These are phyloP conservation scores for Clarireedia monteithiana DNA, from an alignment of 2,329 filamentous ascomycete species.

Conservation along the genomic window DNA sequence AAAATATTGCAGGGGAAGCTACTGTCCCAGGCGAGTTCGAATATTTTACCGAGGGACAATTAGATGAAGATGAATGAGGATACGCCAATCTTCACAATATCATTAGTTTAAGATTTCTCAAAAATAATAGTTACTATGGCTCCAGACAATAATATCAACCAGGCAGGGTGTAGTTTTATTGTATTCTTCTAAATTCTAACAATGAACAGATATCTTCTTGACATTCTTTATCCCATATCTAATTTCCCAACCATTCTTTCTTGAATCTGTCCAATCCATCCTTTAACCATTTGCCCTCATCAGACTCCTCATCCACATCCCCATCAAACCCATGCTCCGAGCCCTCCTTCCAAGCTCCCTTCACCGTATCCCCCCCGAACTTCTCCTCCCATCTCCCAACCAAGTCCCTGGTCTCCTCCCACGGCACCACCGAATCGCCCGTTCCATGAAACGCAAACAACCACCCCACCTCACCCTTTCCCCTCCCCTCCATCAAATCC, in stretches of 20 bases:
- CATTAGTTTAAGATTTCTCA: too few relatives aligned
- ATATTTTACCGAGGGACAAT: conserved; percentile 16
- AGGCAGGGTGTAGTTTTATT: too few relatives aligned
- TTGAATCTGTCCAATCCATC: not conserved
- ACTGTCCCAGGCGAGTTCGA: conserved; percentile 15
- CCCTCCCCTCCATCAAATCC: too few relatives aligned
- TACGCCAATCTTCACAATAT: too few relatives aligned
- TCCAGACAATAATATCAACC: too few relatives aligned
- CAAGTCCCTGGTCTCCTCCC: not conserved
- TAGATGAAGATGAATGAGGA: conserved; percentile 6
- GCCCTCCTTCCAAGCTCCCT: not conserved
- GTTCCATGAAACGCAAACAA: not conserved
- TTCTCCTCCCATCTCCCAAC: not conserved
- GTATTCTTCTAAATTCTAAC: too few relatives aligned
- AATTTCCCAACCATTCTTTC: not conserved
- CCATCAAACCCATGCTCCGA: conserved; percentile 1
- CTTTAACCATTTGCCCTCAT: not conserved
- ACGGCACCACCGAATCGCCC: too few relatives aligned
- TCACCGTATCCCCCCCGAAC: not conserved
- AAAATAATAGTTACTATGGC: too few relatives aligned
- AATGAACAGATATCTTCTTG: too few relatives aligned
- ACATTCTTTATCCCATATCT: not conserved
- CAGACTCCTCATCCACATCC: not conserved
- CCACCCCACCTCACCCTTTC: not conserved
- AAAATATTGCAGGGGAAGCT: conserved; percentile 10